Conservation (phyloP, 176 grass and related monocot genomes). For the Microstegium vimineum region DNA sequence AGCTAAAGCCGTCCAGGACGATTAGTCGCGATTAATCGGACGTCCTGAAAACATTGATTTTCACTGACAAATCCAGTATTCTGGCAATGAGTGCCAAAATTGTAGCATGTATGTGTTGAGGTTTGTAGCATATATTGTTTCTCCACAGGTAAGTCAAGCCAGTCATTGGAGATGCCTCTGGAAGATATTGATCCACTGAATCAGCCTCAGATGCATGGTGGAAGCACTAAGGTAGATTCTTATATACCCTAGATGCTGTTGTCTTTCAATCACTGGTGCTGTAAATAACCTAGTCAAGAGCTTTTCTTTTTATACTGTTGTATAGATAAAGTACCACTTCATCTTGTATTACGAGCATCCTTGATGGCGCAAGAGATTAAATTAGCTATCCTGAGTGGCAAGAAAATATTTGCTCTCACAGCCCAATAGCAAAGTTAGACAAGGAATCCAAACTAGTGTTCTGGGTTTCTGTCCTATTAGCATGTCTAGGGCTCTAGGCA, state of each 20-base stretch:
- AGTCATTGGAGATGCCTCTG: constrained; percentile 18
- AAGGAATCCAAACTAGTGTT: neutral
- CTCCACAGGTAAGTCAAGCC: constrained; percentile 31
- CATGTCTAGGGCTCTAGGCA: neutral
- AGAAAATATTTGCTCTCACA: neutral
- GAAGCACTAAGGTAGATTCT: constrained; percentile 38
- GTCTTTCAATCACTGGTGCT: constrained; percentile 1
- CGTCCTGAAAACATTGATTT: too few species aligned
- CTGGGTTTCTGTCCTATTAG: neutral
- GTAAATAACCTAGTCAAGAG: constrained; percentile 12
- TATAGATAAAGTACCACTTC: constrained; percentile 1
- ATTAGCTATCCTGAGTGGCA: neutral
- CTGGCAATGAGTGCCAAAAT: neutral
- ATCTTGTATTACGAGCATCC: neutral
- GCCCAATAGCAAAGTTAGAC: neutral
- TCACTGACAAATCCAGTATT: neutral
- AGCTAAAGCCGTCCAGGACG: too few species aligned
- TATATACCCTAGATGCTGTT: constrained; percentile 1
- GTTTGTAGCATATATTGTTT: constrained; percentile 13
- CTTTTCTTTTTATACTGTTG: neutral
- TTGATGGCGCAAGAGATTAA: neutral
- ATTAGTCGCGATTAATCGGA: too few species aligned
- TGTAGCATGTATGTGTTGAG: neutral
- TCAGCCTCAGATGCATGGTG: constrained; percentile 21
- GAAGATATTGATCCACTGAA: constrained; percentile 23